phyloP scores from a whole-genome alignment of 2,329 filamentous ascomycete genomes.

The Stagonosporopsis cucurbitacearum region DNA sequence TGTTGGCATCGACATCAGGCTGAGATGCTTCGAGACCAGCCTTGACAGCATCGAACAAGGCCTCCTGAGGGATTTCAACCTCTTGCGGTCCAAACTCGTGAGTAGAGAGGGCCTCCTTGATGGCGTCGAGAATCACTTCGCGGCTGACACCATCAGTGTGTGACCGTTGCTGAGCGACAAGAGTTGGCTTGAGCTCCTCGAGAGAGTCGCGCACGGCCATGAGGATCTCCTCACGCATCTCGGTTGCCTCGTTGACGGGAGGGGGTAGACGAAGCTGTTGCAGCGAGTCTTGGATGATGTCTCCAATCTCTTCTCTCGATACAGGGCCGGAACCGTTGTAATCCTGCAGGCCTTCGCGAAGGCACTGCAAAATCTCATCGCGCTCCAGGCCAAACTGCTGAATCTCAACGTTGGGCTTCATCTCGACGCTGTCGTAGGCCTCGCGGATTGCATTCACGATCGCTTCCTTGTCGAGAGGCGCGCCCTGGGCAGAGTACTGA shows the following conservation, averaged over 20 bases:
- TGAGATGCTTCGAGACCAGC: conserved; percentile 62
- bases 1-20: conserved; percentile 60
- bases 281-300: conserved; percentile 83
- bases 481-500: conserved; percentile 52
- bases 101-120: conserved; percentile 64
- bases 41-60: conserved; percentile 65
- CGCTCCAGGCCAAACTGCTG: conserved; percentile 89
- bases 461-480: conserved; percentile 70
- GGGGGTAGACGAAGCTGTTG: conserved; percentile 79
- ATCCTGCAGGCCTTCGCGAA: conserved; percentile 83
- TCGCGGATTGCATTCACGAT: conserved; percentile 87
- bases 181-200: conserved; percentile 73
- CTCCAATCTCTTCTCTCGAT: conserved; percentile 83
- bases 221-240: conserved; percentile 84
- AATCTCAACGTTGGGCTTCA: conserved; percentile 90
- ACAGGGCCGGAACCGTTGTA: conserved; percentile 68
- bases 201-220: conserved; percentile 84
- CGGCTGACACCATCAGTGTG: conserved; percentile 56
- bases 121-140: conserved; percentile 63
- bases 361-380: conserved; percentile 85
- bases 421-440: conserved; percentile 78
- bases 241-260: conserved; percentile 70
- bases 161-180: conserved; percentile 47
- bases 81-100: conserved; percentile 52
- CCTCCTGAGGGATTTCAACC: conserved; percentile 56